Conservation (phyloP, 305 asterid species). For the Fraxinus xanthoxyloides region DNA sequence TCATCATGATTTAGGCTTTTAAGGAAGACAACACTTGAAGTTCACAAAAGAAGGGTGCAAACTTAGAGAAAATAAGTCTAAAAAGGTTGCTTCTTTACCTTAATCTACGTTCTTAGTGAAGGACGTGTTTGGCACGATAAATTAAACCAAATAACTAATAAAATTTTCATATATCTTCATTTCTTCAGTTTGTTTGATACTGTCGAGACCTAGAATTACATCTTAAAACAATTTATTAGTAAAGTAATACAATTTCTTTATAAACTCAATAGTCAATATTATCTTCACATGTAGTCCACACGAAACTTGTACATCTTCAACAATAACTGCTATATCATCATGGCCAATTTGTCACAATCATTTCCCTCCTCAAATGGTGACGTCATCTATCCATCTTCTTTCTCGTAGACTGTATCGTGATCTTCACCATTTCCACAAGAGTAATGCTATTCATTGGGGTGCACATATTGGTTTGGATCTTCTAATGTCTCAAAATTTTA, state of each 20-base stretch:
- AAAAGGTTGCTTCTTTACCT: background rate
- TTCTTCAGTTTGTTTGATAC: too few species aligned
- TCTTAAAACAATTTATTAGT: too few species aligned
- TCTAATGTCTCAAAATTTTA: background rate
- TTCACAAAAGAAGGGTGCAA: slow-evolving; percentile 15
- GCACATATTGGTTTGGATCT: background rate
- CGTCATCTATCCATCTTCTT: background rate
- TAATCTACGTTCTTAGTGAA: background rate
- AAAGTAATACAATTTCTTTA: background rate
- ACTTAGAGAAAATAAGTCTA: slow-evolving; percentile 11
- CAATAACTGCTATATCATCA: background rate
- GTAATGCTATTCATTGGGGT: too few species aligned
- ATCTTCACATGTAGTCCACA: too few species aligned
- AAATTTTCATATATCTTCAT: too few species aligned
- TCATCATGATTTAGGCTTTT: slow-evolving; percentile 35
- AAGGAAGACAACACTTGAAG: slow-evolving; percentile 29
- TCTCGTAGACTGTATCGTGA: background rate
- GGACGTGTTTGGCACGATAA: background rate
- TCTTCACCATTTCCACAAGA: background rate
- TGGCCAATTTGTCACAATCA: background rate
- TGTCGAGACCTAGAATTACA: too few species aligned
- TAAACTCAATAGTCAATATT: background rate
- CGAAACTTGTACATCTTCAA: background rate
- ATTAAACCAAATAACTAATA: background rate
- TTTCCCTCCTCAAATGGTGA: background rate